These are phyloP conservation scores for Symbiodinium pilosum DNA, from an alignment of 73 alveolate genomes.

Conservation along the genomic window DNA sequence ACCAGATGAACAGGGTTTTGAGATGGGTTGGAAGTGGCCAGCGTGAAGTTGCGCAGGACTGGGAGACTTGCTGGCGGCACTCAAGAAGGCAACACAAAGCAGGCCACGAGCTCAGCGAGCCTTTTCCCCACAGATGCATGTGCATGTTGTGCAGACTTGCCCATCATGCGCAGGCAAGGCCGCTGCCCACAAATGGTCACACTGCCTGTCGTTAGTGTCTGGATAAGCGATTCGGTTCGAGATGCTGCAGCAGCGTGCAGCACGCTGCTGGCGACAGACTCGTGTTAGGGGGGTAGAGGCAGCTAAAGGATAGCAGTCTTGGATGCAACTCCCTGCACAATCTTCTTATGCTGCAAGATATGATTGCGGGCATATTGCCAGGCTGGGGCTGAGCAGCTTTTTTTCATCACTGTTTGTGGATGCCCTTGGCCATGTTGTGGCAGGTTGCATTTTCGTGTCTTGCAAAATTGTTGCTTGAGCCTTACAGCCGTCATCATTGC, in stretches of 20 bases:
- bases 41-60: background rate
- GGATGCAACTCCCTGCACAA: no score
- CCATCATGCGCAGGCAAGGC: background rate
- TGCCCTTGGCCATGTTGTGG: no score
- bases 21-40: background rate
- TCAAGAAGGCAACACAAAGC: conserved; percentile 68
- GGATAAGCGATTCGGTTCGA: background rate
- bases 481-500: no score
- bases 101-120: background rate
- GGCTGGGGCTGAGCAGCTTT: no score
- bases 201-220: background rate
- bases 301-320: no score
- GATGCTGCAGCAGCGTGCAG: background rate
- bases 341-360: no score
- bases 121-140: background rate
- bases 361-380: no score
- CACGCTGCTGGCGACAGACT: no score
- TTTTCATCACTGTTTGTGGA: no score
- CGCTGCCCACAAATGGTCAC: background rate
- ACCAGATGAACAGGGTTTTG: background rate
- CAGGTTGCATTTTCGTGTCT: conserved; percentile 70
- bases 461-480: conserved; percentile 11
- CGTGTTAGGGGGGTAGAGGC: no score
- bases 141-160: background rate
- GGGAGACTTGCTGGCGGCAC: conserved; percentile 70